A percentile compares a stretch with the other conserved stretches of the same genome.
phyloP scores from a whole-genome alignment of 345 rosid genomes.

The Eutrema yunnanense region DNA sequence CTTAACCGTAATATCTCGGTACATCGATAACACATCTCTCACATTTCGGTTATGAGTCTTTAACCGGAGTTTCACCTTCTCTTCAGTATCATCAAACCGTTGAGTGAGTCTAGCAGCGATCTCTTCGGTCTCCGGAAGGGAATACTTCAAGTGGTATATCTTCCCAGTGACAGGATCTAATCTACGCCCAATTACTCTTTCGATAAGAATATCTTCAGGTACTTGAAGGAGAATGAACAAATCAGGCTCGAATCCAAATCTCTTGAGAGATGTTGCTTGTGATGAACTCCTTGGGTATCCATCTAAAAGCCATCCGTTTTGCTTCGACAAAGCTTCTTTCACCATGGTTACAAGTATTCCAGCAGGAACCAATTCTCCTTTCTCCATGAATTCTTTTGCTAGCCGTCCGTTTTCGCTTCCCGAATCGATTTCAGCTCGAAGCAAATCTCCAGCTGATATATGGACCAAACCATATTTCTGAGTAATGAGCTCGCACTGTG shows the following conservation, averaged over 20 bases:
- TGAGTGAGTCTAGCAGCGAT: conserved; percentile 70
- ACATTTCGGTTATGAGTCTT: conserved; percentile 58
- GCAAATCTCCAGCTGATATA: conserved; percentile 75
- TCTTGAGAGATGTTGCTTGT: conserved; percentile 62
- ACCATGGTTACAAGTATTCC: conserved; percentile 78
- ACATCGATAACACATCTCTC: conserved; percentile 63
- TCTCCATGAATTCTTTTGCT: conserved; percentile 75
- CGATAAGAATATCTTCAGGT: conserved; percentile 70
- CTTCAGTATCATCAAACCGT: conserved; percentile 76
- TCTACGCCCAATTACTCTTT: conserved; percentile 75
- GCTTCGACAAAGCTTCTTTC: conserved; percentile 52
- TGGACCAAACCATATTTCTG: conserved; percentile 71
- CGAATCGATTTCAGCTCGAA: conserved; percentile 62
- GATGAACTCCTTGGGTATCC: conserved; percentile 81
- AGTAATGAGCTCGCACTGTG: conserved; percentile 81
- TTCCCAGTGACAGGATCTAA: conserved; percentile 80
- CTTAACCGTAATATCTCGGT: conserved; percentile 52
- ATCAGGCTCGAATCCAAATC: conserved; percentile 53
- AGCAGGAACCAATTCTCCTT: conserved; percentile 59
- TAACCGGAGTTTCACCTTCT: conserved; percentile 74
- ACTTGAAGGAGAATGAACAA: conserved; percentile 71
- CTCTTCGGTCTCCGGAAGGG: conserved; percentile 79
- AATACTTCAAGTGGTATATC: conserved; percentile 74
- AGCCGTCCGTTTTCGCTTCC: conserved; percentile 72
- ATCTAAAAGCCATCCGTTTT: conserved; percentile 88